Evolutionary conservation across 129 eudicot genomes (phyloP).

Genomic region (Tagetes patula): DNA sequence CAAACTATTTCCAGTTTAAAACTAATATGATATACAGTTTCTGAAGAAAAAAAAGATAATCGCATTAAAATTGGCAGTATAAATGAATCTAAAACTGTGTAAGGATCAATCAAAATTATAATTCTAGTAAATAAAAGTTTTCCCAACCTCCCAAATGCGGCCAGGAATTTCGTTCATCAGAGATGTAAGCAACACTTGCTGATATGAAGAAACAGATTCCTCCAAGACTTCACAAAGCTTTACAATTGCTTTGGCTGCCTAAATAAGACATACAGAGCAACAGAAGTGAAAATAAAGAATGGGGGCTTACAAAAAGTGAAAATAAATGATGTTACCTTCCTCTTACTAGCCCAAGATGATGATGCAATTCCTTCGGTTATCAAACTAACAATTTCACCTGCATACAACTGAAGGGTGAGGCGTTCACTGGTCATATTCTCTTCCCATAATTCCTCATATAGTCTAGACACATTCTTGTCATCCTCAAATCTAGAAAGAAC

Average conservation of each 20-base stretch:
- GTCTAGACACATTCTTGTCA: conserved; percentile 74
- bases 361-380: conserved; percentile 68
- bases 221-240: conserved; percentile 89
- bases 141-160: conserved; percentile 93
- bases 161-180: conserved; percentile 93
- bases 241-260: conserved; percentile 80
- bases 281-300: conserved; percentile 2
- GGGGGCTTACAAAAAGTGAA: conserved; percentile 1
- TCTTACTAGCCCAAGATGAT: conserved; percentile 89
- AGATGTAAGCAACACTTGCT: conserved; percentile 67
- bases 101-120: neutral
- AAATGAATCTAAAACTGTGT: neutral
- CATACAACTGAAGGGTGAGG: conserved; percentile 79
- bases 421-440: conserved; percentile 93
- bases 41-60: neutral
- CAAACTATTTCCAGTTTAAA: neutral
- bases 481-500: conserved; percentile 71
- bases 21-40: neutral
- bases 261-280: conserved; percentile 23
- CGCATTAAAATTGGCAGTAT: neutral
- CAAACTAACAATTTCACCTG: conserved; percentile 73
- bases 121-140: conserved; percentile 2
- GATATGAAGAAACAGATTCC: conserved; percentile 63
- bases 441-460: conserved; percentile 94
- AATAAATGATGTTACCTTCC: conserved; percentile 52